A percentile compares a stretch with the other conserved stretches of the same genome.
These are phyloP conservation scores for Hemerocallis citrina DNA, from an alignment of 106 monocot genomes.

Conservation along the genomic window DNA sequence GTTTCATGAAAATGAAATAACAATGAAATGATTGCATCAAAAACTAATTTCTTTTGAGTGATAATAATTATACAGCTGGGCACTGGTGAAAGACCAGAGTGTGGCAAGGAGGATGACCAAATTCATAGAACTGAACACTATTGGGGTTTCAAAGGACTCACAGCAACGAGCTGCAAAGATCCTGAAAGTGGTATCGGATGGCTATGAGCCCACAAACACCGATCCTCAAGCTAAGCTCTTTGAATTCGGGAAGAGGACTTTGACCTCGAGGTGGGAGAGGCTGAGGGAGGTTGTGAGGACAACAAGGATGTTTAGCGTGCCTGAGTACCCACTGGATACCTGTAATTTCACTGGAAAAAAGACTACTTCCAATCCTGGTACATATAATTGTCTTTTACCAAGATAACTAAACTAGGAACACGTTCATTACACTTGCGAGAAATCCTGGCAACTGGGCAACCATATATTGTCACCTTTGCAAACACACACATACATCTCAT, in stretches of 20 bases:
- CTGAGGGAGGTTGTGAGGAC: slow-evolving; percentile 30
- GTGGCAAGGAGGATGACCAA: slow-evolving; percentile 73
- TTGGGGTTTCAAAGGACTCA: slow-evolving; percentile 91
- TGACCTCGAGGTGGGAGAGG: slow-evolving; percentile 50
- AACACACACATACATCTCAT: neutral
- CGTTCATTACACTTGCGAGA: too few species aligned
- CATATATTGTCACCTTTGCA: neutral
- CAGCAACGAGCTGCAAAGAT: slow-evolving; percentile 74
- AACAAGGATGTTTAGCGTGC: slow-evolving; percentile 50
- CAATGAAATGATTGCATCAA: neutral
- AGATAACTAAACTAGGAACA: too few species aligned
- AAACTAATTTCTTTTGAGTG: neutral
- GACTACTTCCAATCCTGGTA: slow-evolving; percentile 52
- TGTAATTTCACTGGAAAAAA: slow-evolving; percentile 54
- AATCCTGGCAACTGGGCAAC: too few species aligned
- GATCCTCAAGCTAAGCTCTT: slow-evolving; percentile 19
- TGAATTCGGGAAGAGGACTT: slow-evolving; percentile 34
- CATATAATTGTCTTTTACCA: too few species aligned
- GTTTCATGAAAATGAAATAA: neutral
- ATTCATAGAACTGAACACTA: slow-evolving; percentile 80
- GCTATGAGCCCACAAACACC: slow-evolving; percentile 27
- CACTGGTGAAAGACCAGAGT: slow-evolving; percentile 58
- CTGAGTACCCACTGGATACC: slow-evolving; percentile 27
- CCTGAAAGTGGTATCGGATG: slow-evolving; percentile 45
- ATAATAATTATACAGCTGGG: slow-evolving; percentile 39